Base-by-base conservation (phyloP, 768 basidiomycete genomes). In the Lactarius indigo region DNA sequence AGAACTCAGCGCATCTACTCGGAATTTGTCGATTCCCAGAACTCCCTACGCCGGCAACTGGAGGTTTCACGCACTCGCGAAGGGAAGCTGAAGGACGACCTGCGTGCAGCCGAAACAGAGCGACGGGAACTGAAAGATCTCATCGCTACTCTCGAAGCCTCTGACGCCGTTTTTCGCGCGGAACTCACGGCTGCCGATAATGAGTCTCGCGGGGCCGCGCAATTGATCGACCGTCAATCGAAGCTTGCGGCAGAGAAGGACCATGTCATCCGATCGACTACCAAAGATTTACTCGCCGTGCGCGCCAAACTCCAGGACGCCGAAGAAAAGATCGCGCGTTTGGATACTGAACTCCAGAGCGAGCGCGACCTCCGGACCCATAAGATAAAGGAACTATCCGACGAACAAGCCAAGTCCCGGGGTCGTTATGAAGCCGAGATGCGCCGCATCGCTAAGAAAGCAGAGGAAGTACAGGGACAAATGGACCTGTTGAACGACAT, bases 181-280 rank as follows among this genome's bases (percentile, higher is more conserved):
- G 61, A 52, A 10, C 61, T 63, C 17, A 26, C 17, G 2, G 37
- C 30, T 13, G 57, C 65, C 15, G 10, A 18, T 17, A 26, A 52
- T 6, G 50, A 33, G 1, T 7, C 23, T 59, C 35, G 50, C 4
- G 13, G 4, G 2, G 47, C 23, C 17, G 35, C 57, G 31, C 39
- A 54, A 3, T 5, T 54, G 4, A 20, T 37, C 23, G 47, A 58
- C 17, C 28, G 17, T 2, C 57, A 66, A 37, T 23, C 23, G 39
- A 23, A 28, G 30, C 47, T 63, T 5, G 44, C n/a, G 5, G 50
- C 61, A n/a, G 56, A 41, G 47, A 63, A 63, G 3, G 61, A 66
- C 30, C 13, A 12, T 3, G 5, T n/a, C 30, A 26, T 59, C 31
- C 47, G 52, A 26, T 52, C 65, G 23, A 63, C 57, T 39, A 35